Evolutionary conservation across 2,329 filamentous ascomycete species (phyloP).

Genomic region (Monosporascus sp.): DNA sequence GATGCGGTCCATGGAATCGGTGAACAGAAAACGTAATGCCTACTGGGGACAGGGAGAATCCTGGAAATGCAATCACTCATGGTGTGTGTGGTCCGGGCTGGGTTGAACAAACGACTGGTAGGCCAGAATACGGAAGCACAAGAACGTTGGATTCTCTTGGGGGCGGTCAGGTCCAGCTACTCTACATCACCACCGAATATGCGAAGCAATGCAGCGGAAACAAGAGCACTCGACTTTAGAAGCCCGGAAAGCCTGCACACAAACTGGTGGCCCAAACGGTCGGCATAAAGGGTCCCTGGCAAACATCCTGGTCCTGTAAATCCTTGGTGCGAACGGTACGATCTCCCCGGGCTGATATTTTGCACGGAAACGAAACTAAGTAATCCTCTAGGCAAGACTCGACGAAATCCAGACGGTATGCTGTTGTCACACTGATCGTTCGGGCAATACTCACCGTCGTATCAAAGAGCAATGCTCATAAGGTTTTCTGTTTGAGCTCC

Average conservation of each 20-base stretch:
- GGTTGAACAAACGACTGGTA: too few relatives aligned
- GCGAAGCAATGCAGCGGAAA: slow-evolving; percentile 17
- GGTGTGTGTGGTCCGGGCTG: too few relatives aligned
- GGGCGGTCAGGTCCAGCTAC: slow-evolving; percentile 7
- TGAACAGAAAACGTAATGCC: neutral
- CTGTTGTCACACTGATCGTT: slow-evolving; percentile 20
- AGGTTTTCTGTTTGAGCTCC: slow-evolving; percentile 23
- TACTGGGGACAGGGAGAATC: neutral
- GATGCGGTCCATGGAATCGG: neutral
- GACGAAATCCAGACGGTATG: slow-evolving; percentile 10
- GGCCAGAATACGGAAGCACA: slow-evolving; percentile 4
- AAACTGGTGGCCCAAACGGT: neutral
- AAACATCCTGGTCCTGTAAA: neutral
- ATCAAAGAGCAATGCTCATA: slow-evolving; percentile 4
- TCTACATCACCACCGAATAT: slow-evolving; percentile 15
- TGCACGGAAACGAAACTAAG: too few relatives aligned
- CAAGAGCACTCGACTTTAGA: slow-evolving; percentile 9
- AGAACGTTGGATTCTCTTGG: slow-evolving; percentile 1
- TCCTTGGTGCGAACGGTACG: too few relatives aligned
- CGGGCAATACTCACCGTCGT: slow-evolving; percentile 35
- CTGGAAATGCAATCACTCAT: neutral
- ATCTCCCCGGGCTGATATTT: neutral
- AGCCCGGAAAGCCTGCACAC: neutral
- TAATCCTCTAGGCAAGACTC: neutral
- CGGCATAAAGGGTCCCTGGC: neutral